A percentile compares a stretch with the other conserved stretches of the same genome.
Conservation (phyloP, 768 basidiomycete species). For the Lactarius indigo region DNA sequence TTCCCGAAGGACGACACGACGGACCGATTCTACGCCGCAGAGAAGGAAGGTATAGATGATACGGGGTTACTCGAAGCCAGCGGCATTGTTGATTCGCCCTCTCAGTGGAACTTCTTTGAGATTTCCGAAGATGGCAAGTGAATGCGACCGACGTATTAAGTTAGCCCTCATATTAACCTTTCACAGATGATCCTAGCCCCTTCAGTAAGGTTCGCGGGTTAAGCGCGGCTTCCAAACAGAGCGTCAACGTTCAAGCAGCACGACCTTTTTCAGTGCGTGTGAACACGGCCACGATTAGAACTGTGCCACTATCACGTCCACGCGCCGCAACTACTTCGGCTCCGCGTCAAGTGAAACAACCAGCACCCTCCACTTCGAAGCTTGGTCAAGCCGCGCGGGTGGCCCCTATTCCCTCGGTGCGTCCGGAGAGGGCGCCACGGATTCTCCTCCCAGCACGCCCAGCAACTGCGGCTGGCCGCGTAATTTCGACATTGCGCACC, state of each 20-base stretch:
- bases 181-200: slow-evolving; percentile 12
- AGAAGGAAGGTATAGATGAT: slow-evolving; percentile 17
- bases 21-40: slow-evolving; percentile 29
- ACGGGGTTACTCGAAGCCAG: slow-evolving; percentile 17
- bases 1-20: slow-evolving; percentile 34
- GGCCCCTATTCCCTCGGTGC: background rate
- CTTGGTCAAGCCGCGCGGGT: background rate
- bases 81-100: slow-evolving; percentile 11
- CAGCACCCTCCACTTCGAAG: background rate
- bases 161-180: background rate
- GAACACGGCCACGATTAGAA: background rate
- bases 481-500: background rate
- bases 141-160: background rate
- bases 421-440: background rate
- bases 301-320: background rate
- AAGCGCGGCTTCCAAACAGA: background rate
- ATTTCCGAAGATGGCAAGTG: slow-evolving; percentile 20
- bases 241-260: background rate
- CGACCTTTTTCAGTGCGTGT: background rate
- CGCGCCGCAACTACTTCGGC: background rate
- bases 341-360: background rate
- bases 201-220: background rate
- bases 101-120: slow-evolving; percentile 17
- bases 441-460: background rate
- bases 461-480: background rate